These are phyloP conservation scores for Fereydounia khargensis DNA, from an alignment of 1,284 basidiomycete species.

Conservation along the genomic window DNA sequence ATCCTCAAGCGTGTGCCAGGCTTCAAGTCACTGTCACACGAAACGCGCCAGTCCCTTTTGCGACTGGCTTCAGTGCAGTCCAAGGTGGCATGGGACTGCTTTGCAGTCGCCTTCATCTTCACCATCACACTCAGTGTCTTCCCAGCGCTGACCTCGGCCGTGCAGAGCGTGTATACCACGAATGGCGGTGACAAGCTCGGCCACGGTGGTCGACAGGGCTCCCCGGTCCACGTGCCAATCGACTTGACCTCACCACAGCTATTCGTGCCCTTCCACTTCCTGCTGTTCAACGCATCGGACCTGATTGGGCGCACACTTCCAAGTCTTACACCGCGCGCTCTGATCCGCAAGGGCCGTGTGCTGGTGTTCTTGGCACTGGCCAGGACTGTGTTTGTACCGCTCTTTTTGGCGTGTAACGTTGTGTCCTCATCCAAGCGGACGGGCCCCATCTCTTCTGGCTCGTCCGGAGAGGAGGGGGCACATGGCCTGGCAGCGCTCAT, in stretches of 20 bases:
- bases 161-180: conserved; percentile 26
- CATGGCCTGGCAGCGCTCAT: conserved; percentile 14
- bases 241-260: conserved; percentile 39
- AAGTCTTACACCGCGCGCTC: conserved; percentile 13
- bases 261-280: conserved; percentile 47
- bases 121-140: conserved; percentile 43
- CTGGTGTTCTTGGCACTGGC: conserved; percentile 19
- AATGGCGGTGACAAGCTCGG: background rate
- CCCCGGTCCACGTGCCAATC: background rate
- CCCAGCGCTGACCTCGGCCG: conserved; percentile 41
- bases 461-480: no score
- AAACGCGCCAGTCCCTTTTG: conserved; percentile 23
- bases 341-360: conserved; percentile 12
- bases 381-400: conserved; percentile 34
- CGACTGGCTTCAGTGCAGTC: conserved; percentile 32
- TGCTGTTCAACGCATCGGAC: conserved; percentile 46
- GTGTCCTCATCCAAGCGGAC: conserved; percentile 21
- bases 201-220: background rate
- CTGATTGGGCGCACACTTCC: conserved; percentile 41
- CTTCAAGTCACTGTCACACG: conserved; percentile 15
- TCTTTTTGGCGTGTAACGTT: conserved; percentile 42
- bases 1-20: conserved; percentile 26
- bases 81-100: conserved; percentile 33
- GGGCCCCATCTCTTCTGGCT: conserved; percentile 11
- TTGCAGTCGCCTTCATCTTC: conserved; percentile 26